Conservation (phyloP, 1,284 basidiomycete species). For the Thecaphora thlaspeos region DNA sequence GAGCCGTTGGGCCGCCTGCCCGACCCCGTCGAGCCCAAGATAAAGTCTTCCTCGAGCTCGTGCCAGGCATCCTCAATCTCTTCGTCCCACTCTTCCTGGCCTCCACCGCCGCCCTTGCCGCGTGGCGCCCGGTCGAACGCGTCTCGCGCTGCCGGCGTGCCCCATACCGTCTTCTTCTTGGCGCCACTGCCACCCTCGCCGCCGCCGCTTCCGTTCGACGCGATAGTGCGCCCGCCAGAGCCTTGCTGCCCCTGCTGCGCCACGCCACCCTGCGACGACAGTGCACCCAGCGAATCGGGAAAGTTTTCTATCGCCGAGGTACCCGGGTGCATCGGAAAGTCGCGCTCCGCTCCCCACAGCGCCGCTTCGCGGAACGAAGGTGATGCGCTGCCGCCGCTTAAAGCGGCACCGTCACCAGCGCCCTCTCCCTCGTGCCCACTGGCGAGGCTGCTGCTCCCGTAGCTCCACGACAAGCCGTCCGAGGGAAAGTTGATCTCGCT, state of each 20-base stretch:
- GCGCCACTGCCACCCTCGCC: not conserved
- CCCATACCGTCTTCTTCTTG: constrained; percentile 52
- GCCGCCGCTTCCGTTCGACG: not conserved
- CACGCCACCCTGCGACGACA: too few species aligned
- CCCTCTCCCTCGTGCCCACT: constrained; percentile 8
- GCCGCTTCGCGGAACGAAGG: constrained; percentile 52
- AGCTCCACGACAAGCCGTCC: constrained; percentile 34
- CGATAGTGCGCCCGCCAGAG: too few species aligned
- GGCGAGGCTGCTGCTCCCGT: constrained; percentile 10
- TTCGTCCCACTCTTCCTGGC: constrained; percentile 26
- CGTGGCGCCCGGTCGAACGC: constrained; percentile 38
- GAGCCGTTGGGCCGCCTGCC: constrained; percentile 18
- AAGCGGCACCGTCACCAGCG: not conserved
- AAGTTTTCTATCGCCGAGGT: constrained; percentile 35
- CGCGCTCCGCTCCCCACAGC: constrained; percentile 50
- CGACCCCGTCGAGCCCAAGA: constrained; percentile 33
- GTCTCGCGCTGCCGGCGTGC: constrained; percentile 42
- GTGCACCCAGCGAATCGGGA: constrained; percentile 29
- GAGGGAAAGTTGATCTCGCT: constrained; percentile 32
- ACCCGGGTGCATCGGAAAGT: constrained; percentile 51
- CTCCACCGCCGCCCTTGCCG: constrained; percentile 5
- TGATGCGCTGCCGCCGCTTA: constrained; percentile 7
- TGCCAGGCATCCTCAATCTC: constrained; percentile 54
- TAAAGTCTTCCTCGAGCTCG: constrained; percentile 53
- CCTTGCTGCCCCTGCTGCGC: too few species aligned